Evolutionary conservation across 176 grass and related monocot genomes (phyloP), one percentile per base, ranked within the genome.

Genomic region (Triticum timopheevii): DNA sequence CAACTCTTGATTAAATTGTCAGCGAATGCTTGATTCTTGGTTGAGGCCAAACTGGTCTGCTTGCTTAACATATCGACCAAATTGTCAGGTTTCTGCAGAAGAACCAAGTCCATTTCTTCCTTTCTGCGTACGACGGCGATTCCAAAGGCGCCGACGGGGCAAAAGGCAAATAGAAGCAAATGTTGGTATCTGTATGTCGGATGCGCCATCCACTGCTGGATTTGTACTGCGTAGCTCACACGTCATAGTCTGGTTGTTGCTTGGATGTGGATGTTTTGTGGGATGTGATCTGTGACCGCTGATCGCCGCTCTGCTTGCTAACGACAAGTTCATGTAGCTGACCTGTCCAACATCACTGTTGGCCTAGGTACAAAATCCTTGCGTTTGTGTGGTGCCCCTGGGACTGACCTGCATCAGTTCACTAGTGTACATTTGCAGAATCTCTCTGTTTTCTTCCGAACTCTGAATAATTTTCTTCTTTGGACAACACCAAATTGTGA

Each of bases 71-170:
- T 25, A 34, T 78, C 7, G 13, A 79, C 76, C 28, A 49, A 70
- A 65, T 74, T 79, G 31, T 23, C 90, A 98, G 96, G 82, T 98
- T 98, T 87, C 63, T 98, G 85, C 93, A 98, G 90, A 98, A 95
- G 92, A 95, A 98, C 76, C 96, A 96, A 65, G 89, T 68, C 2
- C 24, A 58, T 15, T 96, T 98, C 82, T 94, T 96, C 54, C 74
- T 91, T 20, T 87, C 90, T 7, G 83, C 52, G 22, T 95, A 98
- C 66, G 92, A 92, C 68, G 87, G 73, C 38, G 78, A 67, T 61
- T 78, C 76, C 17, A 89, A 93, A 81, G 85, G 69, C 10, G 66
- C 59, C 0, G 86, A 94, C 58, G 90, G 40, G 33, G 50, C 76
- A 25, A 95, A 94, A 68, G n/a, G 35, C 72, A 88, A 88, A 19